phyloP scores from a whole-genome alignment of 163 green algal genomes.

The Chlorella variabilis region DNA sequence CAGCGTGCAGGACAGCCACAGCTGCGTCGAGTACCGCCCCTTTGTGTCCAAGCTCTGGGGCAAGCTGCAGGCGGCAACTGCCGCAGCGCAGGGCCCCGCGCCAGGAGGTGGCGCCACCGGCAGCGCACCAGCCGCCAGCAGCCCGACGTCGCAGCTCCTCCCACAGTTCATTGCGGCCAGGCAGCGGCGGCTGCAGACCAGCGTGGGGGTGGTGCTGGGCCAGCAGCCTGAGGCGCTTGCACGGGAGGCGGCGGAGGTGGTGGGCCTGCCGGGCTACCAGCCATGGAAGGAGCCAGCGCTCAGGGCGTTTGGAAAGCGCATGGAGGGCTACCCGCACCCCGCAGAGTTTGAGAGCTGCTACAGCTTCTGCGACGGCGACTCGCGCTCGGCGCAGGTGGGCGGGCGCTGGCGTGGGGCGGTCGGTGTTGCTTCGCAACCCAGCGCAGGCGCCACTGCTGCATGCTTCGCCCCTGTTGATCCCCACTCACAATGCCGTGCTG shows the following conservation, averaged over 20 bases:
- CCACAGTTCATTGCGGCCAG: conserved; percentile 17
- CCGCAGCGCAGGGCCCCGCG: neutral
- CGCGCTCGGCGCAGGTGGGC: neutral
- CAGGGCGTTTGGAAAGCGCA: conserved; percentile 7
- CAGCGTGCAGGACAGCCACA: neutral
- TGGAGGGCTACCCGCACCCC: neutral
- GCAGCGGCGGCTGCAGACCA: conserved; percentile 33
- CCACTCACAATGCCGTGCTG: no score
- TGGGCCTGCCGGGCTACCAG: neutral
- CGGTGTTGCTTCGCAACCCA: no score
- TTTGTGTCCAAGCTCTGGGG: conserved; percentile 17
- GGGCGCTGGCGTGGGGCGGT: no score
- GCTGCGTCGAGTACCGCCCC: conserved; percentile 11
- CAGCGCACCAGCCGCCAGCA: neutral
- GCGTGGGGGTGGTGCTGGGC: conserved; percentile 12
- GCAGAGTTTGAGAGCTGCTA: neutral
- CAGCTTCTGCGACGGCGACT: neutral
- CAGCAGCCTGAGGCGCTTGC: conserved; percentile 16
- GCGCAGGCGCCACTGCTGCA: no score
- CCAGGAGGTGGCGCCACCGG: neutral
- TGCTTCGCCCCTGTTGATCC: no score
- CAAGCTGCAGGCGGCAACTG: conserved; percentile 1
- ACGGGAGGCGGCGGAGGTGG: conserved; percentile 3
- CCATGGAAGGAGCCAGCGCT: neutral
- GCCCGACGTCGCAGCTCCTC: neutral